Base-by-base conservation (phyloP, 2,329 filamentous ascomycete genomes). In the Myrmaecium sp. region DNA sequence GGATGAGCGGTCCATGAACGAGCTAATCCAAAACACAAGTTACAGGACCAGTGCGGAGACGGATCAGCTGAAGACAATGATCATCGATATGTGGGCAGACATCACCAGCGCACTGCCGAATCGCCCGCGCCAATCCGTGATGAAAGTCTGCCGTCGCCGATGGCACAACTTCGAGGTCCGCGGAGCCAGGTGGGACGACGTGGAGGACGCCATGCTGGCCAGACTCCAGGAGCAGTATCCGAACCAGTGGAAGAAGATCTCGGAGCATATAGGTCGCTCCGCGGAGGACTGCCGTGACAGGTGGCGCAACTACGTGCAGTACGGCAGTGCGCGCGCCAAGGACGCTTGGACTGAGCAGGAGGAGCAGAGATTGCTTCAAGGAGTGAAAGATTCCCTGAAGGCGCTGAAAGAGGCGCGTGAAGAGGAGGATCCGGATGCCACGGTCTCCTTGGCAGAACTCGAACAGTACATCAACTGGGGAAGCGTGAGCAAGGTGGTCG, bases 231-330 rank as follows among this genome's bases (percentile, higher is more conserved):
- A 59, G 3, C 33, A 47, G n/a, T 46, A 64, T 25, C 58, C 61
- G 1, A 60, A 55, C 10, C 65, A 69, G 31, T 83, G 75, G 71
- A 60, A 60, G 7, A 36, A 58, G 15, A 75, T 83, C 35, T 68
- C 62, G 0, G 54, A 58, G n/a, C 36, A 56, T 8, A 38, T 66
- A 35, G 71, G 71, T 33, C 69, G 78, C 5, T 64, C 70, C 20
- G 58, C 66, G 0, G 65, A 70, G 32, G 74, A 81, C 41, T 61
- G 73, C 27, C 65, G 74, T 26, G 75, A 81, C 43, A 69, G 76
- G 3, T 79, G 73, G 57, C 62, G 71, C 20, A 76, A 80, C 38
- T 71, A 75, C 38, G 51, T 77, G 13, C 52, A 72, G 23, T 72
- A 67, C 28, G 64, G 64, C 12, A 56, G 63, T 5, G 60, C 57